Evolutionary conservation across 176 grass and related monocot species (phyloP).

Genomic region (Saccharum officinarum): DNA sequence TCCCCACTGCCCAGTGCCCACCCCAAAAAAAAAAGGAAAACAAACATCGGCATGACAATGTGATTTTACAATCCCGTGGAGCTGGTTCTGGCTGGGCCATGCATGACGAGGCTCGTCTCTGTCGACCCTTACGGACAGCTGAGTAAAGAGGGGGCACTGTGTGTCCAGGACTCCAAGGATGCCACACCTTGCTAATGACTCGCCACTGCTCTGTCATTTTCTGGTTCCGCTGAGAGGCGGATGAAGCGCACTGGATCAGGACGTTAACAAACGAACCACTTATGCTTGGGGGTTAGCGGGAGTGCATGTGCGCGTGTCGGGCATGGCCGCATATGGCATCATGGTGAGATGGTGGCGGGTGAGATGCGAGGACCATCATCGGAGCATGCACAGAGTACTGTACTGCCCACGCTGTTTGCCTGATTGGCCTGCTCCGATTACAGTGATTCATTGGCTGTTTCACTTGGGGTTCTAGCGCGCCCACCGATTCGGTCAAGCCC

Average conservation of each 20-base stretch:
- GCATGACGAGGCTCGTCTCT: too few species aligned
- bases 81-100: too few species aligned
- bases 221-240: not conserved
- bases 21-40: too few species aligned
- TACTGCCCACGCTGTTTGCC: not conserved
- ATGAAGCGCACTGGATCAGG: too few species aligned
- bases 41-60: too few species aligned
- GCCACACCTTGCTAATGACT: constrained; percentile 15
- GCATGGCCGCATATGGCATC: not conserved
- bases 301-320: constrained; percentile 33
- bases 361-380: too few species aligned
- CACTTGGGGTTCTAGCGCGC: not conserved
- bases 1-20: too few species aligned
- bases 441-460: not conserved
- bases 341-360: not conserved
- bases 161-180: not conserved
- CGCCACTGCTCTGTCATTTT: not conserved
- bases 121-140: not conserved
- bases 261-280: too few species aligned
- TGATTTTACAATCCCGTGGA: too few species aligned
- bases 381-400: too few species aligned
- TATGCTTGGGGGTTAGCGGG: not conserved
- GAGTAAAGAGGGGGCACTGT: not conserved
- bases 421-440: not conserved
- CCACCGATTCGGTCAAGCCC: not conserved